phyloP scores from a whole-genome alignment of 2,329 filamentous ascomycete species.

The Endoconidiophora laricicola region DNA sequence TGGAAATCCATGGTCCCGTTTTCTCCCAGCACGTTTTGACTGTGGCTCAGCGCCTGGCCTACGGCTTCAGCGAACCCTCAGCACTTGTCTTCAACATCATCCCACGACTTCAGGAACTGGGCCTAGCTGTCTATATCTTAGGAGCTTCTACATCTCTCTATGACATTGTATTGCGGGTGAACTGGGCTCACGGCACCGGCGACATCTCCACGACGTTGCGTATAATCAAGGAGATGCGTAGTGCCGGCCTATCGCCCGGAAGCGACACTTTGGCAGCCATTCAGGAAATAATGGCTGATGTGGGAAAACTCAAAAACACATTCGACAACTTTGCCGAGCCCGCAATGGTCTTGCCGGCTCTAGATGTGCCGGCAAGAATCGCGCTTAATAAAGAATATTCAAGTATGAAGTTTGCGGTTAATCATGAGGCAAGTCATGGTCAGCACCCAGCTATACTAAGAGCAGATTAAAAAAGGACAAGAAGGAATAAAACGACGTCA shows the following conservation, averaged over 20 bases:
- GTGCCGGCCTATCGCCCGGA: conserved; percentile 31
- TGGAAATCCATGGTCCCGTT: conserved; percentile 44
- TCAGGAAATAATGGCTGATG: conserved; percentile 3
- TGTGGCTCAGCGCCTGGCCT: conserved; percentile 39
- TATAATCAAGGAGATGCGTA: conserved; percentile 48
- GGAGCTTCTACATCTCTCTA: conserved; percentile 56
- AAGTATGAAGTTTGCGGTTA: conserved; percentile 1
- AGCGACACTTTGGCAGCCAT: conserved; percentile 3
- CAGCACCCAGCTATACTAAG: background rate
- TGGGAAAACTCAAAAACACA: background rate
- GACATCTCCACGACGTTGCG: conserved; percentile 36
- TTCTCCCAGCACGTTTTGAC: conserved; percentile 45
- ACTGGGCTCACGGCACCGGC: conserved; percentile 42
- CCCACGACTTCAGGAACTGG: conserved; percentile 49
- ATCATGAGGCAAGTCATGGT: background rate
- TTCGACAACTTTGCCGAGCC: conserved; percentile 6
- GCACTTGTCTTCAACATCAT: conserved; percentile 43
- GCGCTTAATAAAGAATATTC: conserved; percentile 1
- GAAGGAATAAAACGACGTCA: background rate
- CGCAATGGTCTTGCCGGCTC: background rate
- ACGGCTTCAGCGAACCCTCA: conserved; percentile 40
- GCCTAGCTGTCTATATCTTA: conserved; percentile 53
- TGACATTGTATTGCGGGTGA: conserved; percentile 44
- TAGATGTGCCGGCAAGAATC: conserved; percentile 1
- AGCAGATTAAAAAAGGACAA: background rate